Conservation (phyloP, 768 basidiomycete genomes). For the Coprinopsis sp. region DNA sequence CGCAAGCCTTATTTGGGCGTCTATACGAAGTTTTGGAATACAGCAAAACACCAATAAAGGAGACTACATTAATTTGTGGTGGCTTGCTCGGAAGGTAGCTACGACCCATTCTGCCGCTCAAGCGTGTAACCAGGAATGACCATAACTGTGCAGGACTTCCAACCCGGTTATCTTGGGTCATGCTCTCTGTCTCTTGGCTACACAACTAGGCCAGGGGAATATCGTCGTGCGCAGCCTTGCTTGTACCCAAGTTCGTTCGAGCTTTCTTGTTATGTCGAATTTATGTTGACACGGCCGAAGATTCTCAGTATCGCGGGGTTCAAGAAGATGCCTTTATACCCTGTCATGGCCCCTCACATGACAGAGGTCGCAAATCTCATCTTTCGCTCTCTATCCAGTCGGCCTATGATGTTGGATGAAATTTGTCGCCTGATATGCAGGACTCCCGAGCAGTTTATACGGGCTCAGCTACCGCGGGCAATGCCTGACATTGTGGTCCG, state of each 20-base stretch:
- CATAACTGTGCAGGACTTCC: constrained; percentile 38
- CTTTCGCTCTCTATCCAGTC: constrained; percentile 49
- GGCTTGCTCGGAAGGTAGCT: constrained; percentile 52
- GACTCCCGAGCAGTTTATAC: constrained; percentile 54
- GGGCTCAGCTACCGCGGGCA: constrained; percentile 55
- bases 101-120: neutral
- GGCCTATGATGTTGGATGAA: constrained; percentile 58
- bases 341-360: constrained; percentile 66
- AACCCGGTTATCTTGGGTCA: constrained; percentile 52
- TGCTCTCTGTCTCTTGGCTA: constrained; percentile 56
- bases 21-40: constrained; percentile 46
- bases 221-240: constrained; percentile 67
- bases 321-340: constrained; percentile 59
- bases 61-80: constrained; percentile 59
- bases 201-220: constrained; percentile 63
- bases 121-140: neutral
- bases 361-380: constrained; percentile 63
- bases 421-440: constrained; percentile 65
- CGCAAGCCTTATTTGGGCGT: constrained; percentile 39
- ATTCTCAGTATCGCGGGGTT: constrained; percentile 52
- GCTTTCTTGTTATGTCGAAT: constrained; percentile 3
- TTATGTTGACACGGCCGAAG: constrained; percentile 32
- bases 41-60: constrained; percentile 45
- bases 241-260: constrained; percentile 52
- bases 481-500: constrained; percentile 67